Evolutionary conservation across 768 basidiomycete species (phyloP).

Genomic region (Lactarius akahatsu): DNA sequence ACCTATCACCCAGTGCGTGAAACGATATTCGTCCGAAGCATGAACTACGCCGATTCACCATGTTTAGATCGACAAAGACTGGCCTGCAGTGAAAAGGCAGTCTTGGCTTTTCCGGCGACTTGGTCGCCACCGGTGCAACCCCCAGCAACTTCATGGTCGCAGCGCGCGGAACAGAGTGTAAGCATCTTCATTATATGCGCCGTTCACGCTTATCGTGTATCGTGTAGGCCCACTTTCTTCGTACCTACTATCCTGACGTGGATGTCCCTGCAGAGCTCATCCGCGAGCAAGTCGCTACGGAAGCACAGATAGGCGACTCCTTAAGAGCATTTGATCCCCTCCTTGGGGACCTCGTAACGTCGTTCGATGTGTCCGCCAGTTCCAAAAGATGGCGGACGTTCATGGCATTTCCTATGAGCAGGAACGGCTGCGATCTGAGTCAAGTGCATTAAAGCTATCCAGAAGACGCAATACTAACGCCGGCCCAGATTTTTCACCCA

Average conservation of each 20-base stretch:
- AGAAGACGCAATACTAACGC: background rate
- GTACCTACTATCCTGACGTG: conserved; percentile 68
- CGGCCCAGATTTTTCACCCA: conserved; percentile 50
- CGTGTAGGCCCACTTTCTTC: conserved; percentile 67
- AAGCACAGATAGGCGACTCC: conserved; percentile 39
- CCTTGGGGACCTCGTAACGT: conserved; percentile 53
- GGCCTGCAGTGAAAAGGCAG: conserved; percentile 35
- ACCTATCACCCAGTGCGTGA: conserved; percentile 17
- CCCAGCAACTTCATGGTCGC: conserved; percentile 40
- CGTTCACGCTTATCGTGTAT: conserved; percentile 9
- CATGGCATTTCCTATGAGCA: conserved; percentile 65
- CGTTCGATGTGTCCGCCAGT: conserved; percentile 36
- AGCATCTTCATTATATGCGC: conserved; percentile 27
- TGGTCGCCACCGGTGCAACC: conserved; percentile 39
- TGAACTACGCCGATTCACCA: conserved; percentile 18
- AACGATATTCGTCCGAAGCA: background rate
- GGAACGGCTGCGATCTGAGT: conserved; percentile 62
- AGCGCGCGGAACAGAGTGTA: conserved; percentile 69
- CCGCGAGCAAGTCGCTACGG: conserved; percentile 52
- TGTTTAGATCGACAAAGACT: conserved; percentile 36
- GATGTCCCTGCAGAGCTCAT: conserved; percentile 68
- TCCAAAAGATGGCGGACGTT: conserved; percentile 35
- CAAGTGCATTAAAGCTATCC: conserved; percentile 31
- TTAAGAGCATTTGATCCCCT: conserved; percentile 55
- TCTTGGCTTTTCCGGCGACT: conserved; percentile 60